A percentile compares a stretch with the other conserved stretches of the same genome.
These are phyloP conservation scores for Luvunga scandens DNA, from an alignment of 345 rosid genomes.

Conservation along the genomic window DNA sequence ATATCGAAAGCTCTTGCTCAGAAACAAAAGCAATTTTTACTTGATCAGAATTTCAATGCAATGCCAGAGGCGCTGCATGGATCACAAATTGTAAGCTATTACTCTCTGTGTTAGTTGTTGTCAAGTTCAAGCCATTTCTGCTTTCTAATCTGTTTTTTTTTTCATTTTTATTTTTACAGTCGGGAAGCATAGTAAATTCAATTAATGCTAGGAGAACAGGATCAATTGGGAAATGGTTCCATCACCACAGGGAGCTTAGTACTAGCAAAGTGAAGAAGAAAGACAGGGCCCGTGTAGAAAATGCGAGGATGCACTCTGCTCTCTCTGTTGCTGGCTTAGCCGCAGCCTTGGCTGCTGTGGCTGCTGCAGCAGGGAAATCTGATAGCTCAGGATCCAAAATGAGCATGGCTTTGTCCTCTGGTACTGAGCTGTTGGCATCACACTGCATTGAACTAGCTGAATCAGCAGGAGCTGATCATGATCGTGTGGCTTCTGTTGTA, in stretches of 20 bases:
- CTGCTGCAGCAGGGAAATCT: constrained; percentile 56
- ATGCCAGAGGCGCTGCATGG: constrained; percentile 41
- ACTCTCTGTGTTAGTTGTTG: neutral
- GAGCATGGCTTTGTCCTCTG: constrained; percentile 77
- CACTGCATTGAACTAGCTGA: constrained; percentile 90
- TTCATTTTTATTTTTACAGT: constrained; percentile 25
- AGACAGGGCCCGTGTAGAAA: constrained; percentile 73
- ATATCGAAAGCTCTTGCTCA: constrained; percentile 84
- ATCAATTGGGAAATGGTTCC: constrained; percentile 79
- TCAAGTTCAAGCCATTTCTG: neutral
- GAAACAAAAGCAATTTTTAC: constrained; percentile 51
- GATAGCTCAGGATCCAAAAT: constrained; percentile 51
- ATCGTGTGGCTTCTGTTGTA: constrained; percentile 63
- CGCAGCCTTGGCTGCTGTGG: constrained; percentile 83
- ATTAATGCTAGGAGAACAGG: constrained; percentile 51
- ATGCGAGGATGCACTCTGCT: constrained; percentile 71
- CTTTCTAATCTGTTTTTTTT: neutral
- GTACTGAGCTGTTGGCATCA: constrained; percentile 83
- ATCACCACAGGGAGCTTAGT: constrained; percentile 56
- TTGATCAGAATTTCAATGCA: constrained; percentile 26
- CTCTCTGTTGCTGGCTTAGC: constrained; percentile 88
- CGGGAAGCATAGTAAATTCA: constrained; percentile 52
- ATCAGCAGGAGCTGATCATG: constrained; percentile 70
- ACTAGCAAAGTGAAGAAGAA: constrained; percentile 57
- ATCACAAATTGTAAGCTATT: constrained; percentile 40